These are phyloP conservation scores for Coemansia sp. DNA, from an alignment of 192 early-diverging fungal species.

Conservation along the genomic window DNA sequence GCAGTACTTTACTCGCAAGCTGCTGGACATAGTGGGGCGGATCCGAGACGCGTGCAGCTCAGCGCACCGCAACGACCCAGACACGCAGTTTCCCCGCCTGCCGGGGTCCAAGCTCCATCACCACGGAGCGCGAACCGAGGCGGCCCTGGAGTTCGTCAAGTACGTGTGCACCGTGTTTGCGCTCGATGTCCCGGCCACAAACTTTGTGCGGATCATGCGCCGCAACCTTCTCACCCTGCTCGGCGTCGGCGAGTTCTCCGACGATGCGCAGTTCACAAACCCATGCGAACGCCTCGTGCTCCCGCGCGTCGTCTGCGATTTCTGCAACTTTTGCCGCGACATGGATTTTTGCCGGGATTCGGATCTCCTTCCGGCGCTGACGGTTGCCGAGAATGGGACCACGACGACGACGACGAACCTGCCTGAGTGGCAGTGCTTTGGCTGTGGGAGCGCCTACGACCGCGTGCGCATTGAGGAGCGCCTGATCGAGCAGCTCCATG, in stretches of 20 bases:
- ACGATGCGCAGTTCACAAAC: slow-evolving; percentile 75
- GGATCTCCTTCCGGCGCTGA: slow-evolving; percentile 61
- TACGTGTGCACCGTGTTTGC: slow-evolving; percentile 71
- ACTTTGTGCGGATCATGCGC: slow-evolving; percentile 79
- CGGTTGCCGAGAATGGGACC: slow-evolving; percentile 11
- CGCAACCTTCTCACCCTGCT: slow-evolving; percentile 75
- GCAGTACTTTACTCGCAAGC: slow-evolving; percentile 62
- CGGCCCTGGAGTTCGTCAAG: slow-evolving; percentile 85
- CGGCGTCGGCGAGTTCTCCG: slow-evolving; percentile 78
- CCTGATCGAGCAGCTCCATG: slow-evolving; percentile 73
- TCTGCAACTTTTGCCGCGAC: slow-evolving; percentile 83
- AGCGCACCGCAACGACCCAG: slow-evolving; percentile 17
- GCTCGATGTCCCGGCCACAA: slow-evolving; percentile 72
- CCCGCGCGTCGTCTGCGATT: slow-evolving; percentile 81
- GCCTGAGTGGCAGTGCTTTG: slow-evolving; percentile 70
- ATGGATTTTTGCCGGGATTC: slow-evolving; percentile 89
- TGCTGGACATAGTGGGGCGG: slow-evolving; percentile 64
- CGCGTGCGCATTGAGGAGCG: slow-evolving; percentile 75
- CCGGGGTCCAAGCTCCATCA: slow-evolving; percentile 58
- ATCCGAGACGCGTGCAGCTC: slow-evolving; percentile 56
- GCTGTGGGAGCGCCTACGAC: slow-evolving; percentile 82
- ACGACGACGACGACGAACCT: background rate
- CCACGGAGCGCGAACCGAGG: slow-evolving; percentile 47
- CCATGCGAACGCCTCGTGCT: slow-evolving; percentile 81
- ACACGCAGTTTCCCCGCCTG: slow-evolving; percentile 63